Base-by-base conservation (phyloP, 768 basidiomycete genomes). In the Melanogaster broomeanus region DNA sequence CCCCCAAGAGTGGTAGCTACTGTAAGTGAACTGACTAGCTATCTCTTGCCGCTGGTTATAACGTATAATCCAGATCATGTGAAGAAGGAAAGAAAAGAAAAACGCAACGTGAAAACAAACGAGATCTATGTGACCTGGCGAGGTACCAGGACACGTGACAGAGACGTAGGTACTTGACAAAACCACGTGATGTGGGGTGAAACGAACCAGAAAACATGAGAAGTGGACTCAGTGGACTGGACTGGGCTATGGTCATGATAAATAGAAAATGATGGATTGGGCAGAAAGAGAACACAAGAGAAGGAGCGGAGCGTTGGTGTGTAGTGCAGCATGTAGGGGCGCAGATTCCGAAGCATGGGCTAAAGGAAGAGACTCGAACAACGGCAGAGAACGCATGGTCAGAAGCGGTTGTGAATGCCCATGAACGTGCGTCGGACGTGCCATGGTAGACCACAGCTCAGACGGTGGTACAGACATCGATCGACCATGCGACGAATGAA, bases 391-490 rank as follows among this genome's bases (percentile, higher is more conserved):
- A 40, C 73, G 74, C 35, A 71, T 71, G 52, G 72, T 66, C 3
- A 74, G 61, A 19, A 69, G 64, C 21, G 74, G 68, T 30, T 75
- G 72, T n/a, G 67, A 69, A 33, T 66, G 62, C 13, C 61, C 46
- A 34, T 66, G 72, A 43, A 56, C 57, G 40, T 68, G 71, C 41
- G 69, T 66, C 19, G 68, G 67, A 42, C 71, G 75, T 54, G 63
- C 61, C 62, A 58, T 64, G 35, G 56, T 64, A 38, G 79, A 78
- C 55, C 76, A 74, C 53, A 74, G 69, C 57, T 90, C 87, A 13
- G 80, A 72, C n/a, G 78, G 78, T 18, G 78, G 78, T 7, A 80
- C 79, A 15, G 79, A 81, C 48, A 83, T 75, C 25, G 82, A 84
- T 13, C 82, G 65, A 10, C 73, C 77, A 58, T 79, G 79, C 38